These are phyloP conservation scores for Novakomyces olei DNA, from an alignment of 805 yeast genomes.

Conservation along the genomic window DNA sequence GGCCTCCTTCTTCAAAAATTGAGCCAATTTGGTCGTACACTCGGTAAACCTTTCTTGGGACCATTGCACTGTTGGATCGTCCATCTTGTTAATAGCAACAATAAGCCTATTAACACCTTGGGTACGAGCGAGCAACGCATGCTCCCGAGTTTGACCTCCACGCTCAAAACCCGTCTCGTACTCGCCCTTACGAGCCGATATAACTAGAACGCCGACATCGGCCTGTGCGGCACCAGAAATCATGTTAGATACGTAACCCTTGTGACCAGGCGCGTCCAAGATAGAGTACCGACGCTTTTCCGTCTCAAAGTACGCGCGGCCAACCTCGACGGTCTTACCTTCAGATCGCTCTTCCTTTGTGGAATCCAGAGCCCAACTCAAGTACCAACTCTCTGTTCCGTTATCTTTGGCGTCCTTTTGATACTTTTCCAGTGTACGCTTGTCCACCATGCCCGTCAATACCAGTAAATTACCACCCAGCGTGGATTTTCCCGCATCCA, in stretches of 20 bases:
- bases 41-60: conserved; percentile 88
- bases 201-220: conserved; percentile 90
- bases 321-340: conserved; percentile 98
- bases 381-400: conserved; percentile 98
- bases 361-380: conserved; percentile 99
- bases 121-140: conserved; percentile 77
- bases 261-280: conserved; percentile 98
- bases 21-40: conserved; percentile 63
- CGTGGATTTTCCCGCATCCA: conserved; percentile 97
- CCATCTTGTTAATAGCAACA: conserved; percentile 94
- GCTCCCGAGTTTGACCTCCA: conserved; percentile 98
- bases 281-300: conserved; percentile 95
- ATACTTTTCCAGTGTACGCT: conserved; percentile 93
- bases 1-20: conserved; percentile 54
- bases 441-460: conserved; percentile 92
- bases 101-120: conserved; percentile 71
- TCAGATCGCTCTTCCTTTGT: conserved; percentile 96
- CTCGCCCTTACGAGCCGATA: conserved; percentile 97
- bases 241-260: conserved; percentile 97
- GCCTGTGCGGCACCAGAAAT: conserved; percentile 99
- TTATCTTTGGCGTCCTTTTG: conserved; percentile 98
- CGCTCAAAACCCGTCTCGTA: conserved; percentile 98
- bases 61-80: conserved; percentile 93
- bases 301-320: conserved; percentile 92
- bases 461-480: conserved; percentile 95